Percentiles rank a stretch among this genome's conserved stretches.
Conservation (phyloP, 208 protist genomes). For the Leishmania braziliensis region DNA sequence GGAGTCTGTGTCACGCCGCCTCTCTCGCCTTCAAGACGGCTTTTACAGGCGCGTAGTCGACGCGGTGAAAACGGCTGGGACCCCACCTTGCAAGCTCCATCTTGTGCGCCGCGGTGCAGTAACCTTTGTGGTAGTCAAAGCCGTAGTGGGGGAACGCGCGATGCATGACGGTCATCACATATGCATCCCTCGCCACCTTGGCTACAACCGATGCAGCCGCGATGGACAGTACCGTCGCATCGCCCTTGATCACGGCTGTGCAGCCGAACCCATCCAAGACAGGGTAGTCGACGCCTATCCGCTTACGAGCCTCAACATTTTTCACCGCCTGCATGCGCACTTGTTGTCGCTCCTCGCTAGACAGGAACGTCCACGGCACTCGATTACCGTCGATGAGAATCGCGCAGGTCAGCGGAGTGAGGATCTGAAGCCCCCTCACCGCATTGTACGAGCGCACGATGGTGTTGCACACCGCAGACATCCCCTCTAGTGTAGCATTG, state of each 20-base stretch:
- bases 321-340: neutral
- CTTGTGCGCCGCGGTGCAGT: conserved; percentile 44
- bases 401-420: conserved; percentile 37
- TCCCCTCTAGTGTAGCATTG: conserved; percentile 64
- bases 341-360: conserved; percentile 12
- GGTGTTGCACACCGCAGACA: conserved; percentile 31
- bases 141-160: conserved; percentile 37
- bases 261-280: conserved; percentile 25
- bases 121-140: conserved; percentile 58
- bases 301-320: conserved; percentile 21
- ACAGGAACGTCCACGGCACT: conserved; percentile 48
- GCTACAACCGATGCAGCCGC: conserved; percentile 49
- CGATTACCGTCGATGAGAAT: conserved; percentile 57
- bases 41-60: conserved; percentile 39
- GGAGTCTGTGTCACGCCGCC: neutral
- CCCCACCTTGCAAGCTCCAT: conserved; percentile 25
- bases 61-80: conserved; percentile 35
- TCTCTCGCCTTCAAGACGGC: neutral
- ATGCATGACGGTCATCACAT: conserved; percentile 39
- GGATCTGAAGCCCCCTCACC: neutral
- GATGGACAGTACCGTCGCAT: conserved; percentile 36
- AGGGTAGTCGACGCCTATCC: conserved; percentile 29
- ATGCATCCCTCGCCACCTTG: conserved; percentile 51
- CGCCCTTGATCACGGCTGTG: conserved; percentile 40
- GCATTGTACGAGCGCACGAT: conserved; percentile 30